Percentiles rank a stretch among this genome's conserved stretches.
Evolutionary conservation across 768 basidiomycete species (phyloP).

Genomic region (Sporobolomyces phaffii): DNA sequence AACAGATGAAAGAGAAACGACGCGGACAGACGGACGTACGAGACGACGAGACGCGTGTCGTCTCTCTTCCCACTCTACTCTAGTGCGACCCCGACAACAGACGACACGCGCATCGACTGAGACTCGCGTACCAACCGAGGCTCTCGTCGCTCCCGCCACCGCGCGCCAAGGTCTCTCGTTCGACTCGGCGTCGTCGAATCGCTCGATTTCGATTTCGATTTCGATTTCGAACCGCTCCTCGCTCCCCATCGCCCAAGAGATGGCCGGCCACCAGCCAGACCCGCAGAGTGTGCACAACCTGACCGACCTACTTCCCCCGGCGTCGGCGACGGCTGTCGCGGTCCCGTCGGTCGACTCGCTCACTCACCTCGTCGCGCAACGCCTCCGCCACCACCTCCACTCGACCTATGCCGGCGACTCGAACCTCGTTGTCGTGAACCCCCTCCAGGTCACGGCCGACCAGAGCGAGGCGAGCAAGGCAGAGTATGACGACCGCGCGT

Average conservation of each 20-base stretch:
- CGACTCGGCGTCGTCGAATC: too few relatives aligned
- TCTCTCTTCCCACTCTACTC: too few relatives aligned
- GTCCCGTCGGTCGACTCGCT: slow-evolving; percentile 74
- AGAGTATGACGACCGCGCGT: slow-evolving; percentile 65
- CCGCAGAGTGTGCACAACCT: slow-evolving; percentile 4
- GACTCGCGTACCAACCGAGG: too few relatives aligned
- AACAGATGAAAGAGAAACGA: neutral
- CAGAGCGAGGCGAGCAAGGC: slow-evolving; percentile 72
- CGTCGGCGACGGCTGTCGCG: slow-evolving; percentile 60
- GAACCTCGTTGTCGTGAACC: slow-evolving; percentile 74
- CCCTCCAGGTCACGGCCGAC: slow-evolving; percentile 73
- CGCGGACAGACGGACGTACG: neutral
- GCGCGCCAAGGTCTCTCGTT: too few relatives aligned
- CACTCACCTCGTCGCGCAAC: slow-evolving; percentile 69
- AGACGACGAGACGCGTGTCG: neutral
- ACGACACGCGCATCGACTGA: too few relatives aligned
- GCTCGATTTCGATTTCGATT: neutral
- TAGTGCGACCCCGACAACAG: too few relatives aligned
- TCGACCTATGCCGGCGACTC: slow-evolving; percentile 69
- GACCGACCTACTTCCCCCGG: slow-evolving; percentile 24
- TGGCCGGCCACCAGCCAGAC: slow-evolving; percentile 9
- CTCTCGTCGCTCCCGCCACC: too few relatives aligned
- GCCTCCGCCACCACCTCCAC: slow-evolving; percentile 78
- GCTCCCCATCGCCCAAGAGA: neutral
- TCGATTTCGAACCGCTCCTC: neutral